A percentile compares a stretch with the other conserved stretches of the same genome.
Conservation (phyloP, 345 rosid species). For the Triadica sebifera region DNA sequence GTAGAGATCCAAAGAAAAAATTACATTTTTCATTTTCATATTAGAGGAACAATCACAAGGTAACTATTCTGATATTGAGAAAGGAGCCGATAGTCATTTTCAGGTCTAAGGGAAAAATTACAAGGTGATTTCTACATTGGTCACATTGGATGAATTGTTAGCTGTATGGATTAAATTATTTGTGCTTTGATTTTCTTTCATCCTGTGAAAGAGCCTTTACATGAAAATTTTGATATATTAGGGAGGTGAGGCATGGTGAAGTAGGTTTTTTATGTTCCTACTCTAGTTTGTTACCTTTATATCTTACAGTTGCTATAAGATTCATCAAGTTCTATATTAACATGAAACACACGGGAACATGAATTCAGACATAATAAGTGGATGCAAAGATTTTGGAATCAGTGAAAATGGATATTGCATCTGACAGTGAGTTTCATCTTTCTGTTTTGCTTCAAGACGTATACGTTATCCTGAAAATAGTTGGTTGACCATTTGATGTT, state of each 20-base stretch:
- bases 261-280: background rate
- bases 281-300: background rate
- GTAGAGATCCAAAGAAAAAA: background rate
- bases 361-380: background rate
- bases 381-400: background rate
- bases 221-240: background rate
- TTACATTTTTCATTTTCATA: background rate
- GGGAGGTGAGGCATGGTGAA: background rate
- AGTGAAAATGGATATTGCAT: background rate
- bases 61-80: background rate
- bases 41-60: background rate
- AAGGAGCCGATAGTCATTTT: background rate
- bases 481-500: background rate
- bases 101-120: background rate
- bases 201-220: background rate
- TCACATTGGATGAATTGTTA: background rate
- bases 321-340: background rate
- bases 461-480: background rate
- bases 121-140: background rate
- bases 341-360: background rate
- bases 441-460: background rate
- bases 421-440: background rate
- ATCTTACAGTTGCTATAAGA: background rate
- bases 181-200: background rate
- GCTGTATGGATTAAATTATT: background rate